phyloP scores from a whole-genome alignment of 495 filamentous ascomycete species.

The Stereocaulon alpinum region DNA sequence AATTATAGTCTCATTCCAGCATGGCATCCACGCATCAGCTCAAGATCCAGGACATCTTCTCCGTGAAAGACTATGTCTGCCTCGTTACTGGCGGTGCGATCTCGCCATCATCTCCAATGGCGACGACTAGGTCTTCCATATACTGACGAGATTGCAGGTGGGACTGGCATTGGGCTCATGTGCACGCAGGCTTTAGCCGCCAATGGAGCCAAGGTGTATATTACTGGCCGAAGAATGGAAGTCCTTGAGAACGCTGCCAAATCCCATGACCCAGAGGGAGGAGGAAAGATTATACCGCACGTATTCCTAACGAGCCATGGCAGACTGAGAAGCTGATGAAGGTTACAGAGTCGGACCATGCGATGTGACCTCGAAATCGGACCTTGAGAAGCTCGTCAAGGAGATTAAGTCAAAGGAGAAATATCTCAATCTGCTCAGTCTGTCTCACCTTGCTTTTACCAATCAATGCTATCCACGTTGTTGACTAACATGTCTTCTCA shows the following conservation, averaged over 20 bases:
- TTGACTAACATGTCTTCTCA: background rate
- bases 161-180: constrained; percentile 33
- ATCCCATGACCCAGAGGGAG: constrained; percentile 17
- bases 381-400: constrained; percentile 20
- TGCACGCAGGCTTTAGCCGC: constrained; percentile 27
- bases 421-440: constrained; percentile 22
- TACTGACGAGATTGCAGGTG: constrained; percentile 1
- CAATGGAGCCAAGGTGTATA: constrained; percentile 24
- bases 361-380: constrained; percentile 23
- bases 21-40: constrained; percentile 42
- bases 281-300: constrained; percentile 22
- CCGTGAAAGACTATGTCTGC: constrained; percentile 50
- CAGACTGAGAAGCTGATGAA: background rate
- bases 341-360: constrained; percentile 24
- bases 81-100: constrained; percentile 30
- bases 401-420: constrained; percentile 21
- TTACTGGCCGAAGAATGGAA: constrained; percentile 23
- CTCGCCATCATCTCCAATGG: too few relatives aligned
- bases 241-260: constrained; percentile 23
- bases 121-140: background rate
- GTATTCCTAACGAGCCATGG: background rate
- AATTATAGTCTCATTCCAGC: constrained; percentile 4
- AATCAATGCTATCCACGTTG: background rate
- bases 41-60: constrained; percentile 46
- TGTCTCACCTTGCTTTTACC: background rate